Percentiles rank a stretch among this genome's conserved stretches.
These are phyloP conservation scores for Phycomyces nitens DNA, from an alignment of 192 early-diverging fungal species.

Conservation along the genomic window DNA sequence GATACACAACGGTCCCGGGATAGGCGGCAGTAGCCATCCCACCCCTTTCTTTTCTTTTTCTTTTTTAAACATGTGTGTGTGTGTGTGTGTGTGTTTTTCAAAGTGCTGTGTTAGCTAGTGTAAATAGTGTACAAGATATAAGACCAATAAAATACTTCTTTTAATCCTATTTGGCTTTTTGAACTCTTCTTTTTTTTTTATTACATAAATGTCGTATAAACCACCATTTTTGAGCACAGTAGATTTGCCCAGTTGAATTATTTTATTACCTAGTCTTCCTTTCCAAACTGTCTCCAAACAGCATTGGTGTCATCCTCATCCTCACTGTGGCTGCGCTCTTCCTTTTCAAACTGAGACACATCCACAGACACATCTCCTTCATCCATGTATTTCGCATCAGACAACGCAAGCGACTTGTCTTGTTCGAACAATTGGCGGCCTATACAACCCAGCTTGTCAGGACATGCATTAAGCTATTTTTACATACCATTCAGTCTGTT, in stretches of 20 bases:
- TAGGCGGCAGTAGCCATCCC: constrained; percentile 35
- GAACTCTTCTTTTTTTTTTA: no score
- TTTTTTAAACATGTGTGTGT: no score
- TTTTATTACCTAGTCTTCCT: constrained; percentile 18
- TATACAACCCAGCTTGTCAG: no score
- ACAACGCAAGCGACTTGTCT: constrained; percentile 77
- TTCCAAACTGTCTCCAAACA: constrained; percentile 39
- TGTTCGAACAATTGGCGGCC: constrained; percentile 92
- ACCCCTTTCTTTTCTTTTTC: constrained; percentile 13
- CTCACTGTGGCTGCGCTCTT: constrained; percentile 57
- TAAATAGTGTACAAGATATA: no score
- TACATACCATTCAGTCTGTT: constrained; percentile 27
- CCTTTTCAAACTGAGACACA: constrained; percentile 67
- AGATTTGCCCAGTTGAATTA: no score
- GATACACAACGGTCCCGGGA: constrained; percentile 32
- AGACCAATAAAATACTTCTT: no score
- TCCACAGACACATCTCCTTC: constrained; percentile 89
- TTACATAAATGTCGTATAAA: no score
- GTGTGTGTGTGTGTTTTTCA: background rate
- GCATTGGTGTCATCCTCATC: constrained; percentile 63
- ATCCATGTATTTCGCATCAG: constrained; percentile 75
- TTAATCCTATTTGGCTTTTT: no score
- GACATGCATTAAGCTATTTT: no score
- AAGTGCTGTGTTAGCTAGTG: no score
- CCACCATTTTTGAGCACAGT: no score